phyloP scores from a whole-genome alignment of 345 rosid species.

The Excoecaria agallocha region DNA sequence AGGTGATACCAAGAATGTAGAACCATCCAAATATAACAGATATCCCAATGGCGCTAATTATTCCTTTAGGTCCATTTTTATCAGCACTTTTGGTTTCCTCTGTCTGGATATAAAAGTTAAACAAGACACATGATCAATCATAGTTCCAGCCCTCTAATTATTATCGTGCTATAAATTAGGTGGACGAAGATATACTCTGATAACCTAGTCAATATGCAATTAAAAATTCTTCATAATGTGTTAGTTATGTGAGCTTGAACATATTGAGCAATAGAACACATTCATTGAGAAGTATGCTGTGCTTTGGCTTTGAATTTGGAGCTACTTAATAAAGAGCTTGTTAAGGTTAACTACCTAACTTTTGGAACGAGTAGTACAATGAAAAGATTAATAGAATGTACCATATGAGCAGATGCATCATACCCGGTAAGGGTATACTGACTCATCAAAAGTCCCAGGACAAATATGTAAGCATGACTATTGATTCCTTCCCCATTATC shows the following conservation, averaged over 20 bases:
- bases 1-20: conserved; percentile 85
- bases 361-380: not conserved
- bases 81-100: conserved; percentile 95
- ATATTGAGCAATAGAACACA: not conserved
- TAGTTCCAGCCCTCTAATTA: conserved; percentile 12
- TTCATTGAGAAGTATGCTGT: not conserved
- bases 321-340: too few species aligned
- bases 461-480: conserved; percentile 68
- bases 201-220: not conserved
- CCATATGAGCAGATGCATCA: conserved; percentile 99
- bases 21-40: conserved; percentile 93
- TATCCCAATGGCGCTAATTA: conserved; percentile 80
- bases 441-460: conserved; percentile 89
- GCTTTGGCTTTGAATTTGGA: too few species aligned
- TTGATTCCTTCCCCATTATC: conserved; percentile 70
- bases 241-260: too few species aligned
- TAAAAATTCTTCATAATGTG: not conserved
- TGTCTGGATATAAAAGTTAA: conserved; percentile 47
- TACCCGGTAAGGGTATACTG: conserved; percentile 91
- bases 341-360: too few species aligned
- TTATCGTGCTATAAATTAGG: not conserved
- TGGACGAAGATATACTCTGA: not conserved
- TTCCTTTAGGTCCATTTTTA: conserved; percentile 83
- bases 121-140: not conserved
- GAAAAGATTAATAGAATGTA: conserved; percentile 27